Evolutionary conservation across 225 moss, liverwort and hornwort genomes (phyloP).

Genomic region (Sphagnum tenellum): DNA sequence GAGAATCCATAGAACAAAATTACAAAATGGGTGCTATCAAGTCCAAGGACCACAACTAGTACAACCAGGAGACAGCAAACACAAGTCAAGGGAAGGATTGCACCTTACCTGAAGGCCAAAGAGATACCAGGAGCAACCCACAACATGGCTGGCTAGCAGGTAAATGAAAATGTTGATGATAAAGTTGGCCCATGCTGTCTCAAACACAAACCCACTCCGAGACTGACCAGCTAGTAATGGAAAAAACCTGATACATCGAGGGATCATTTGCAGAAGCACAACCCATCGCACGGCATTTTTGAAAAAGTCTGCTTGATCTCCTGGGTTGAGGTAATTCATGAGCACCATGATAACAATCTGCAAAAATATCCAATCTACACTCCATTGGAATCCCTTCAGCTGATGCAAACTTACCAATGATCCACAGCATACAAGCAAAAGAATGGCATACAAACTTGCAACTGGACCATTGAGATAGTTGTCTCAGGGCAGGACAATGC

Average conservation of each 20-base stretch:
- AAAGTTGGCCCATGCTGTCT: constrained; percentile 85
- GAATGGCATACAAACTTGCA: no score
- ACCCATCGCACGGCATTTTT: constrained; percentile 50
- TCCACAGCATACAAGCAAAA: no score
- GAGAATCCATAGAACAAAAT: no score
- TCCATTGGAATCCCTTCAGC: neutral
- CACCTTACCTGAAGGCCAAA: constrained; percentile 60
- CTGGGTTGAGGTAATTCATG: constrained; percentile 22
- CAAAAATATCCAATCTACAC: neutral
- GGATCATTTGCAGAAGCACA: constrained; percentile 66
- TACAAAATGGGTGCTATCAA: no score
- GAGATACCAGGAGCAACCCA: constrained; percentile 82
- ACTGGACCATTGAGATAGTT: no score
- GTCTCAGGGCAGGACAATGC: no score
- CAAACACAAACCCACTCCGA: constrained; percentile 65
- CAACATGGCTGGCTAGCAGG: constrained; percentile 65
- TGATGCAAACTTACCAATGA: neutral
- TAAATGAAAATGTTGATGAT: constrained; percentile 71
- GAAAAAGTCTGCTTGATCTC: constrained; percentile 45
- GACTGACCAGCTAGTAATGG: constrained; percentile 50
- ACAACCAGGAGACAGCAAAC: no score
- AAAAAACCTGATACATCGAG: constrained; percentile 48
- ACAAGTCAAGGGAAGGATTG: neutral
- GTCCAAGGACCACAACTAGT: no score
- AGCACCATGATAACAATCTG: constrained; percentile 67